Base-by-base conservation (phyloP, 106 monocot genomes). In the Dioscorea dumetorum region DNA sequence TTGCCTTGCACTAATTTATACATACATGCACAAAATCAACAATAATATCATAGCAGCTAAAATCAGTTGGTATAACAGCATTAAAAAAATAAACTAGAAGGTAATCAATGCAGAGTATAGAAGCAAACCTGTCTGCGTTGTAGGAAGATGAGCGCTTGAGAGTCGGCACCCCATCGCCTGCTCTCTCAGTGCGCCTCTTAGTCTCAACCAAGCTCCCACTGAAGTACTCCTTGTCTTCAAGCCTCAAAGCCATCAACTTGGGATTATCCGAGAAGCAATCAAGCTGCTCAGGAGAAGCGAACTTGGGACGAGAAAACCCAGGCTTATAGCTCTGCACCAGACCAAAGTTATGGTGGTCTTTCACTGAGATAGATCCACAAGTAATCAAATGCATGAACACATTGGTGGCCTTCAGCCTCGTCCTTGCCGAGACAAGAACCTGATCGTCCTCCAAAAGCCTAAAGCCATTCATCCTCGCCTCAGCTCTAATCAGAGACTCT, bases 161-260 rank as follows among this genome's bases (percentile, higher is more conserved):
- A 31, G 71, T 66, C 19, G 85, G 78, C 18, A 74, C 67, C 24
- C 61, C 64, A 60, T 77, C 78, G 22, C 61, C 71, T 34, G 71
- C 21, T 24, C 65, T 72, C 10, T 88, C 85, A 53, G 53, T 84
- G 48, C 80, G 75, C 72, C 70, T 82, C 50, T 90, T 90, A 28
- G 82, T 85, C 60, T 85, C 90, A 31, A 90, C 78, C 72, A 90
- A 78, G 80, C 90, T 90, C 70, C 85, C 89, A 64, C 89, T 90
- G 20, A 85, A 90, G 57, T 83, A 90, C 57, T 90, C 89, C 68
- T 90, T 85, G 19, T 90, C 85, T 67, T 90, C 85, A 51, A 80
- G n/a, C 62, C 76, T 76, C 65, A 78, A 65, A 4, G 77, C 75
- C 22, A 85, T 61, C 16, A 77, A 32, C 62, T 70, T 85, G 16